Conservation (phyloP, 2,329 filamentous ascomycete genomes). For the Fusarium albidum region DNA sequence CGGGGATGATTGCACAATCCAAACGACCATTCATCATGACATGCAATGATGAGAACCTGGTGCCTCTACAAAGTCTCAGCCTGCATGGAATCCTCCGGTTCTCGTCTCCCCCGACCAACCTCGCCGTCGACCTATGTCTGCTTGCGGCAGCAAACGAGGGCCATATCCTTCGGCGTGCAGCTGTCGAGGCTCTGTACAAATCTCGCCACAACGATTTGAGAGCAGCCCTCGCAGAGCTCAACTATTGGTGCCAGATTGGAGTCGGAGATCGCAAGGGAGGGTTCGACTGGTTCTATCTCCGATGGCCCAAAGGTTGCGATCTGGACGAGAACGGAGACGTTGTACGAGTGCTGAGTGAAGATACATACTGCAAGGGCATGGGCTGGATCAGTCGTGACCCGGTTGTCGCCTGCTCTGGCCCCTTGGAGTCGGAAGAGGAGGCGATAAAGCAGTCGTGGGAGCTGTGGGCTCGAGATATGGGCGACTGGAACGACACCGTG, state of each 20-base stretch:
- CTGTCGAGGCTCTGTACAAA: slow-evolving; percentile 75
- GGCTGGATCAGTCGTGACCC: slow-evolving; percentile 75
- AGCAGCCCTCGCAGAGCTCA: slow-evolving; percentile 81
- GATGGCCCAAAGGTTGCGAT: slow-evolving; percentile 78
- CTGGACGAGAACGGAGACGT: slow-evolving; percentile 71
- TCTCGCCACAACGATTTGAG: slow-evolving; percentile 77
- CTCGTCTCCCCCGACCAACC: slow-evolving; percentile 67
- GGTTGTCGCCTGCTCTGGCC: slow-evolving; percentile 46
- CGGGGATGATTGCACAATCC: slow-evolving; percentile 80
- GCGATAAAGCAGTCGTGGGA: slow-evolving; percentile 71
- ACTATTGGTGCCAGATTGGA: slow-evolving; percentile 97
- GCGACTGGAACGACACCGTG: slow-evolving; percentile 60
- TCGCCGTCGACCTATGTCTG: slow-evolving; percentile 82
- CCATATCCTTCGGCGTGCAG: slow-evolving; percentile 74
- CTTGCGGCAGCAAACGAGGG: slow-evolving; percentile 89
- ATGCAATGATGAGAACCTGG: slow-evolving; percentile 87
- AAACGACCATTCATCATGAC: slow-evolving; percentile 95
- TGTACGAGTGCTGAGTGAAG: slow-evolving; percentile 81
- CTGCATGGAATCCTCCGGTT: slow-evolving; percentile 88
- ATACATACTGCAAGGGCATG: slow-evolving; percentile 81
- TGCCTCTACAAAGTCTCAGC: slow-evolving; percentile 78
- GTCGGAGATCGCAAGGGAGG: slow-evolving; percentile 90
- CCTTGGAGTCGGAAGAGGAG: slow-evolving; percentile 64
- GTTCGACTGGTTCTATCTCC: slow-evolving; percentile 86
- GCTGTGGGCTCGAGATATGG: slow-evolving; percentile 72